phyloP scores from a whole-genome alignment of 495 filamentous ascomycete species.

The Mycothermus thermophilus region DNA sequence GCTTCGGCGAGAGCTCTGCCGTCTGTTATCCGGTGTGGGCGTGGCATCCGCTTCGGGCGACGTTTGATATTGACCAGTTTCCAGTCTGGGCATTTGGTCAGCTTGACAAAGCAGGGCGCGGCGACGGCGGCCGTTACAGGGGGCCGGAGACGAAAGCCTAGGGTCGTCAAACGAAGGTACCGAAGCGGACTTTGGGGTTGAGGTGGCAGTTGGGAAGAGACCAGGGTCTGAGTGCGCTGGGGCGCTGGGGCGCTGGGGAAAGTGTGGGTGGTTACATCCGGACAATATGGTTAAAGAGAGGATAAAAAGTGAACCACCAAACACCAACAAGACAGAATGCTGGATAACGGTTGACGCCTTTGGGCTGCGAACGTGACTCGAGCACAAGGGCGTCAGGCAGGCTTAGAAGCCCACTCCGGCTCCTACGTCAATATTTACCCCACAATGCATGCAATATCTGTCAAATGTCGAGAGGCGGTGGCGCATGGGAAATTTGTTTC shows the following conservation, averaged over 20 bases:
- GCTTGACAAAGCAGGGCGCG: slow-evolving; percentile 25
- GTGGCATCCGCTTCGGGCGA: slow-evolving; percentile 15
- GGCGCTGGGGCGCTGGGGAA: slow-evolving; percentile 3
- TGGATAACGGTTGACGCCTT: too few relatives aligned
- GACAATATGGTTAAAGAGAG: slow-evolving; percentile 26
- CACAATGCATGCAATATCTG: slow-evolving; percentile 26
- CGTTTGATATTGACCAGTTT: slow-evolving; percentile 10
- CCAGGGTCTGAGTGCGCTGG: too few relatives aligned
- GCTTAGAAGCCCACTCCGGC: slow-evolving; percentile 7
- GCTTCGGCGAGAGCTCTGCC: slow-evolving; percentile 1
- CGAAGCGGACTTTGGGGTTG: background rate
- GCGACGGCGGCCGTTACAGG: too few relatives aligned
- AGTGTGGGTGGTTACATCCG: slow-evolving; percentile 15
- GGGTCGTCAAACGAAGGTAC: too few relatives aligned
- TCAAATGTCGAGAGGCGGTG: slow-evolving; percentile 6
- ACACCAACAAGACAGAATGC: too few relatives aligned
- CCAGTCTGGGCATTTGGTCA: slow-evolving; percentile 18
- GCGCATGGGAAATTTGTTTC: too few relatives aligned
- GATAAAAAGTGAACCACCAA: slow-evolving; percentile 11
- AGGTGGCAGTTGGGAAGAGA: too few relatives aligned
- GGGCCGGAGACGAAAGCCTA: too few relatives aligned
- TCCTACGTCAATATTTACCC: slow-evolving; percentile 15
- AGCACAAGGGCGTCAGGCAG: slow-evolving; percentile 1
- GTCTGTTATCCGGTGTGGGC: too few relatives aligned
- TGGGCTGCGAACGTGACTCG: too few relatives aligned